These are phyloP conservation scores for Amborella trichopoda DNA, from an alignment of 164 flowering plant genomes.

Conservation along the genomic window DNA sequence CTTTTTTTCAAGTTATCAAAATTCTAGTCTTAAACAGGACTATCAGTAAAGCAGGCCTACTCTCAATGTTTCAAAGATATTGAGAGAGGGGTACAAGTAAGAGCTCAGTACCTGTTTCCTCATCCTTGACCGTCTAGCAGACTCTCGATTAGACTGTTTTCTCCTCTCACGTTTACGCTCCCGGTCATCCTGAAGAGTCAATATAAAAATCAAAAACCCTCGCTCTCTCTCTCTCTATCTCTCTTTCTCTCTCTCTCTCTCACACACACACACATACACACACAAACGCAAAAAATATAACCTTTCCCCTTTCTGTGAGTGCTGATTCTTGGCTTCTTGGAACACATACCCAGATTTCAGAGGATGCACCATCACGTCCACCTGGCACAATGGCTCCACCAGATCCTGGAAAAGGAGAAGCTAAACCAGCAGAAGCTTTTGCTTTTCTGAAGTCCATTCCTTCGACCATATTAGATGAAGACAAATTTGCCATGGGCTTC, in stretches of 20 bases:
- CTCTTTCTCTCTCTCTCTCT: too few species aligned
- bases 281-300: neutral
- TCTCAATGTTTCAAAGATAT: too few species aligned
- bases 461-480: conserved; percentile 26
- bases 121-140: conserved; percentile 92
- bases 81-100: neutral
- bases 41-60: too few species aligned
- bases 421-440: conserved; percentile 18
- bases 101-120: conserved; percentile 80
- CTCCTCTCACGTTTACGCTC: conserved; percentile 84
- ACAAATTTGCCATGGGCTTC: conserved; percentile 16
- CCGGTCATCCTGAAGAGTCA: conserved; percentile 46
- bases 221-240: too few species aligned
- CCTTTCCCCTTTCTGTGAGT: neutral
- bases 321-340: neutral
- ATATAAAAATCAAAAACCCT: neutral
- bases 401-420: conserved; percentile 19
- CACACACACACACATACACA: too few species aligned
- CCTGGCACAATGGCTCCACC: conserved; percentile 26
- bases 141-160: conserved; percentile 94
- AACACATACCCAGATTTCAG: conserved; percentile 64
- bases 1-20: too few species aligned
- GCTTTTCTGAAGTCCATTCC: conserved; percentile 32
- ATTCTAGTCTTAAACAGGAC: too few species aligned
- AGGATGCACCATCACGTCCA: conserved; percentile 13